Percentiles rank a stretch among this genome's conserved stretches.
Conservation (phyloP, 495 filamentous ascomycete species). For the Penicillium angulare region DNA sequence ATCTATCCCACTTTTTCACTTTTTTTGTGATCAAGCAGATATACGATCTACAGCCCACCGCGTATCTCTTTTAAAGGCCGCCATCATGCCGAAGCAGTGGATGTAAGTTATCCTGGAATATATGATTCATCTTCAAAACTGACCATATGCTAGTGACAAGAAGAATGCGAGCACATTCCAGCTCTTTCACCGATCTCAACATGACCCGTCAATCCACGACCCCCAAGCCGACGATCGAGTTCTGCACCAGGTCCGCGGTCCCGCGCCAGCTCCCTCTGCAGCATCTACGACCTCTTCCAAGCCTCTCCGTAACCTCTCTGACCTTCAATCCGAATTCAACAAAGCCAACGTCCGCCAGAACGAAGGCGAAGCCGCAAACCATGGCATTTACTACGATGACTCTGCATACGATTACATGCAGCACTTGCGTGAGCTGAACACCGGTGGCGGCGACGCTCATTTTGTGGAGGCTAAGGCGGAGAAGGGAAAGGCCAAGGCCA, state of each 20-base stretch:
- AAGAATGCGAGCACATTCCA: conserved; percentile 88
- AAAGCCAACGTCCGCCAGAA: conserved; percentile 68
- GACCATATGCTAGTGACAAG: conserved; percentile 67
- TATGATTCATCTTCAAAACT: background rate
- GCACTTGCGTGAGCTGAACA: conserved; percentile 84
- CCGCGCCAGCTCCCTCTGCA: conserved; percentile 27
- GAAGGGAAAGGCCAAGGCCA: conserved; percentile 60
- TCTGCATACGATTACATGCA: conserved; percentile 99
- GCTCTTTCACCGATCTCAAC: conserved; percentile 92
- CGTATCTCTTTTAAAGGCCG: background rate
- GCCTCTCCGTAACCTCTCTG: conserved; percentile 51
- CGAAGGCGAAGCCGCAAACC: conserved; percentile 92
- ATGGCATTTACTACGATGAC: conserved; percentile 88
- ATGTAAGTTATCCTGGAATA: conserved; percentile 60
- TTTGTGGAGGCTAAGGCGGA: conserved; percentile 70
- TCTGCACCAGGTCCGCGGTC: conserved; percentile 53
- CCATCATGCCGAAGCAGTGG: conserved; percentile 79
- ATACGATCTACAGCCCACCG: conserved; percentile 9
- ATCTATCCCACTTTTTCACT: conserved; percentile 35
- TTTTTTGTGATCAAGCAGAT: conserved; percentile 21
- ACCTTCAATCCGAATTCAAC: conserved; percentile 78
- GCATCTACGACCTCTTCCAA: conserved; percentile 36
- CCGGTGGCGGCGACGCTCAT: conserved; percentile 57
- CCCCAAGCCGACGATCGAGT: conserved; percentile 77
- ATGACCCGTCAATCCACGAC: conserved; percentile 94